A percentile compares a stretch with the other conserved stretches of the same genome.
phyloP scores from a whole-genome alignment of 208 protist species.

The Herpetomonas samuelpessoai region DNA sequence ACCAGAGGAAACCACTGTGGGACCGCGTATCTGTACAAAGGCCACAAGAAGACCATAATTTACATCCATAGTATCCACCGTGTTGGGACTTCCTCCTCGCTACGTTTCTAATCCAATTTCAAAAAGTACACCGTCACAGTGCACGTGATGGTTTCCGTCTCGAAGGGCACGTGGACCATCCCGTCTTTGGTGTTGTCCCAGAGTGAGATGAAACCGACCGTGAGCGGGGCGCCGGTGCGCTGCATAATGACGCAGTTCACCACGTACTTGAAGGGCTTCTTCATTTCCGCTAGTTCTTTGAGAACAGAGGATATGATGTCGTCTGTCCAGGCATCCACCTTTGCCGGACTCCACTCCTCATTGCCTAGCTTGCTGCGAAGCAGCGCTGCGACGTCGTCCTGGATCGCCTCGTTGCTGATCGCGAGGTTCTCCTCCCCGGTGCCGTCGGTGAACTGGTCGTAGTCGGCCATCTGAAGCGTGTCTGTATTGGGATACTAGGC shows the following conservation, averaged over 20 bases:
- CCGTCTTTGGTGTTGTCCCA: constrained; percentile 94
- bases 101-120: constrained; percentile 88
- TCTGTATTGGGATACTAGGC: not conserved
- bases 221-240: constrained; percentile 87
- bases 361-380: constrained; percentile 61
- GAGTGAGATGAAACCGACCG: constrained; percentile 83
- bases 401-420: constrained; percentile 80
- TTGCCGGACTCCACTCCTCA: constrained; percentile 76
- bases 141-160: constrained; percentile 83
- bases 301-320: constrained; percentile 72
- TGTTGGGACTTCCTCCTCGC: no score
- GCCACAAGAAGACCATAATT: no score
- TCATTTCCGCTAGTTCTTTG: constrained; percentile 83
- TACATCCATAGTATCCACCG: no score
- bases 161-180: constrained; percentile 83
- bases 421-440: constrained; percentile 69
- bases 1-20: constrained; percentile 15
- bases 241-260: constrained; percentile 91
- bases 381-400: constrained; percentile 67
- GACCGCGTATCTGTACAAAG: no score
- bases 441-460: constrained; percentile 46
- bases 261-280: constrained; percentile 94
- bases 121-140: constrained; percentile 88
- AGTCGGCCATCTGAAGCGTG: constrained; percentile 44
- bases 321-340: constrained; percentile 84